A percentile compares a stretch with the other conserved stretches of the same genome.
Conservation (phyloP, 1,284 basidiomycete species). For the Lignosus rhinocerotis region DNA sequence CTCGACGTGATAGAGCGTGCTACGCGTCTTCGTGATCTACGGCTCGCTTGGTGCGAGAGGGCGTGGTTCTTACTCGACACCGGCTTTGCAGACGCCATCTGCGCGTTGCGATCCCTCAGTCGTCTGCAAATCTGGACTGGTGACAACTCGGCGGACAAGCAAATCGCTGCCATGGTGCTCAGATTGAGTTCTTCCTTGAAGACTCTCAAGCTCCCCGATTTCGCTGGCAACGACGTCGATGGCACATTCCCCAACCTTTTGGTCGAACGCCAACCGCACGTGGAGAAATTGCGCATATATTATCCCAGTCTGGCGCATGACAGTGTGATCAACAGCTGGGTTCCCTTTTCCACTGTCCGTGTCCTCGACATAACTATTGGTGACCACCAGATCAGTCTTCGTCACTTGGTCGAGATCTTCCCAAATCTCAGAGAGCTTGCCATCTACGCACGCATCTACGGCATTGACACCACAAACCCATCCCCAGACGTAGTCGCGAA, state of each 20-base stretch:
- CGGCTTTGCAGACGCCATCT: not conserved
- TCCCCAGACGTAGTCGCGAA: not conserved
- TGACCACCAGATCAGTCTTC: not conserved
- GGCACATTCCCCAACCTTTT: not conserved
- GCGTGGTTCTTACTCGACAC: not conserved
- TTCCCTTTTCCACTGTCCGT: not conserved
- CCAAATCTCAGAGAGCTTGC: conserved; percentile 11
- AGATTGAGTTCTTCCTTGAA: not conserved
- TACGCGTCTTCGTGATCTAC: conserved; percentile 1
- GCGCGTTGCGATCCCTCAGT: not conserved
- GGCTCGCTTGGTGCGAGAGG: conserved; percentile 3
- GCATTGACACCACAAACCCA: not conserved
- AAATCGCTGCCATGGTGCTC: not conserved
- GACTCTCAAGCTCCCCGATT: not conserved
- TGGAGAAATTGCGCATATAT: conserved; percentile 5
- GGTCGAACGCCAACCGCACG: not conserved
- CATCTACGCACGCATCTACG: not conserved
- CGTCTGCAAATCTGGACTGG: not conserved
- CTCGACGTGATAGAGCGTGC: not conserved
- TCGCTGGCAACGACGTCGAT: not conserved
- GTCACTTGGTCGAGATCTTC: conserved; percentile 1
- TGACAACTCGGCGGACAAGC: not conserved
- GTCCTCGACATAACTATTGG: conserved; percentile 3
- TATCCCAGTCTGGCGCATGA: not conserved
- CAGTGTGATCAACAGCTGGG: not conserved